Conservation (phyloP, 2,329 filamentous ascomycete genomes). For the Dothideomycetidae sp. region DNA sequence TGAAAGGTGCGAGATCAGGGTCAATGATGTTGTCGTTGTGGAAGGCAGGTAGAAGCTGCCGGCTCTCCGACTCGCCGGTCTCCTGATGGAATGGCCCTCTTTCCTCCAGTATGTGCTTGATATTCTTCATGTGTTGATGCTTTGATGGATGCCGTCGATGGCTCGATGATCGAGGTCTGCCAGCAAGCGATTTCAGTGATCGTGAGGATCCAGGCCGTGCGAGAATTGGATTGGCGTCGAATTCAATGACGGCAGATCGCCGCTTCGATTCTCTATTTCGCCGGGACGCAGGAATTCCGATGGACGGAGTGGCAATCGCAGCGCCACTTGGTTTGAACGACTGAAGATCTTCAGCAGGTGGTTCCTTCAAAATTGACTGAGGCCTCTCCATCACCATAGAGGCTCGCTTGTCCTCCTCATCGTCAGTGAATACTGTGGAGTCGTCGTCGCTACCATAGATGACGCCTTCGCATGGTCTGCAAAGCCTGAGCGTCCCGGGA, state of each 20-base stretch:
- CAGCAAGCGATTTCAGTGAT: slow-evolving; percentile 61
- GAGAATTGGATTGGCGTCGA: slow-evolving; percentile 62
- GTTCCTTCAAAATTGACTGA: slow-evolving; percentile 32
- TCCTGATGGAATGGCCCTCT: slow-evolving; percentile 77
- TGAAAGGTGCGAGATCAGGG: slow-evolving; percentile 83
- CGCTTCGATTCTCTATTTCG: slow-evolving; percentile 62
- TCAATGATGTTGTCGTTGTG: slow-evolving; percentile 98
- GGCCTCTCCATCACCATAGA: slow-evolving; percentile 8
- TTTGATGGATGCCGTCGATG: slow-evolving; percentile 82
- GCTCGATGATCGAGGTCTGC: slow-evolving; percentile 58
- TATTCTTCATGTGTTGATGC: slow-evolving; percentile 64
- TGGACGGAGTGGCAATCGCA: slow-evolving; percentile 41
- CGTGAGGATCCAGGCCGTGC: slow-evolving; percentile 87
- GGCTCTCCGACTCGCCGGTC: slow-evolving; percentile 41
- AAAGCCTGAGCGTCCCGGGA: slow-evolving; percentile 69
- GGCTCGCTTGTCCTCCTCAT: slow-evolving; percentile 30
- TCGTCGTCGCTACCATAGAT: slow-evolving; percentile 86
- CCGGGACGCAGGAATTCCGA: slow-evolving; percentile 51
- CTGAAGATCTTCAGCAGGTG: background rate
- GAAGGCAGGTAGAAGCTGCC: slow-evolving; percentile 65
- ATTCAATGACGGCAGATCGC: slow-evolving; percentile 80
- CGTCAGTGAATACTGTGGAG: slow-evolving; percentile 78
- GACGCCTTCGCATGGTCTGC: slow-evolving; percentile 81
- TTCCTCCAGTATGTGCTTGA: slow-evolving; percentile 60
- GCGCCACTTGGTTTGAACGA: slow-evolving; percentile 10